These are phyloP conservation scores for Candida loeiensis DNA, from an alignment of 805 yeast species.

Conservation along the genomic window DNA sequence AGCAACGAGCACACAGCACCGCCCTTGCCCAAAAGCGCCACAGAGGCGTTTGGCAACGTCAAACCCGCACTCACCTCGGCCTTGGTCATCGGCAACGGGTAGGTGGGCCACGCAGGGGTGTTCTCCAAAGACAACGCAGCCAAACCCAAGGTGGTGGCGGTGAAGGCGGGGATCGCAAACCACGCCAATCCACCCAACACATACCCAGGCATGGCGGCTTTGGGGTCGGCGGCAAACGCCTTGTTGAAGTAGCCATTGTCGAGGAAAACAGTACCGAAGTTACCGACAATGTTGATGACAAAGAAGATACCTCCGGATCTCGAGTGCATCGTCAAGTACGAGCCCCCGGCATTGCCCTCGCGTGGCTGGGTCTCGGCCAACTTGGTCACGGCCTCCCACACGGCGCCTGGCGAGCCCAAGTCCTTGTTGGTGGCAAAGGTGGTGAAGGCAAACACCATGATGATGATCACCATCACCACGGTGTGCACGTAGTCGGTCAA, in stretches of 20 bases:
- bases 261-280: constrained; percentile 82
- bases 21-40: constrained; percentile 77
- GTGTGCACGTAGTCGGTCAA: constrained; percentile 45
- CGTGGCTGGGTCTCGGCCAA: constrained; percentile 63
- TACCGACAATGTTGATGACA: constrained; percentile 82
- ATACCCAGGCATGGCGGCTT: constrained; percentile 83
- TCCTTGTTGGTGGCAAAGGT: constrained; percentile 65
- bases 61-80: constrained; percentile 80
- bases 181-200: constrained; percentile 85
- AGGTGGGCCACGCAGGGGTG: constrained; percentile 73
- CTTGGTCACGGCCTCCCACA: constrained; percentile 68
- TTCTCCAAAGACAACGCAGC: constrained; percentile 73
- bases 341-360: constrained; percentile 78
- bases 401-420: constrained; percentile 78
- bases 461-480: constrained; percentile 65
- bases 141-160: constrained; percentile 84
- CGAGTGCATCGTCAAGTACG: constrained; percentile 84
- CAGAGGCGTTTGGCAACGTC: constrained; percentile 75
- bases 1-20: constrained; percentile 83
- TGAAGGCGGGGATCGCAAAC: constrained; percentile 85
- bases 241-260: constrained; percentile 89
- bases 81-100: constrained; percentile 61
- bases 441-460: constrained; percentile 76
- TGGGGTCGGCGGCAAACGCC: constrained; percentile 82
- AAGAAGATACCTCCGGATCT: constrained; percentile 84